phyloP scores from a whole-genome alignment of 805 yeast genomes.

The Wickerhamomyces alni region DNA sequence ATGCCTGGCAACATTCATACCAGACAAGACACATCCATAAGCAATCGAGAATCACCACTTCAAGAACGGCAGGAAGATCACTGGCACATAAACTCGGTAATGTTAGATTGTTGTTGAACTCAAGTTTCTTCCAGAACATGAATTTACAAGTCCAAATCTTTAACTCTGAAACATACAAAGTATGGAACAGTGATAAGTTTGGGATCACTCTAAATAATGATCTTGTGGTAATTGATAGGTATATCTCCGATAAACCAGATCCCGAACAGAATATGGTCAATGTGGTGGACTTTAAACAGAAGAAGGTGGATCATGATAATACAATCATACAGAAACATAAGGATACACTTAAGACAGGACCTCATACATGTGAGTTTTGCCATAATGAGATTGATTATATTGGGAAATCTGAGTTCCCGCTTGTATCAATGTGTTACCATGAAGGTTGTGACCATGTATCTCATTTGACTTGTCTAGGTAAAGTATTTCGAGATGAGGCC shows the following conservation, averaged over 20 bases:
- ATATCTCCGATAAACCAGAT: not conserved
- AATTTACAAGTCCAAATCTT: constrained; percentile 44
- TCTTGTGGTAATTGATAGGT: not conserved
- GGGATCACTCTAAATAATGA: constrained; percentile 7
- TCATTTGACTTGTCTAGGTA: constrained; percentile 37
- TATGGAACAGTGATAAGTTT: constrained; percentile 19
- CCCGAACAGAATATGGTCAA: constrained; percentile 18
- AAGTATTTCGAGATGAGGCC: constrained; percentile 7
- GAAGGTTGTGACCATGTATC: constrained; percentile 25
- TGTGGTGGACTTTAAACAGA: constrained; percentile 23
- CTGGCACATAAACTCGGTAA: constrained; percentile 44
- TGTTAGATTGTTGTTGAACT: constrained; percentile 35
- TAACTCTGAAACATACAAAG: constrained; percentile 19
- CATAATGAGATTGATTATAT: constrained; percentile 28
- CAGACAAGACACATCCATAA: constrained; percentile 52
- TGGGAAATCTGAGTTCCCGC: constrained; percentile 25
- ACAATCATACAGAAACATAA: constrained; percentile 11
- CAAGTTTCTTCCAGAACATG: constrained; percentile 39
- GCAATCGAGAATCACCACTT: constrained; percentile 32
- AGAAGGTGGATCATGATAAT: constrained; percentile 9
- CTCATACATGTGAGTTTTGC: constrained; percentile 29
- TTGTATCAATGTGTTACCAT: constrained; percentile 29
- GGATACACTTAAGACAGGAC: constrained; percentile 19
- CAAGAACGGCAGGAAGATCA: constrained; percentile 32
- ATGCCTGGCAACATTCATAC: constrained; percentile 76